A percentile compares a stretch with the other conserved stretches of the same genome.
Conservation (phyloP, 2,329 filamentous ascomycete species). For the Pyricularia pennisetigena region DNA sequence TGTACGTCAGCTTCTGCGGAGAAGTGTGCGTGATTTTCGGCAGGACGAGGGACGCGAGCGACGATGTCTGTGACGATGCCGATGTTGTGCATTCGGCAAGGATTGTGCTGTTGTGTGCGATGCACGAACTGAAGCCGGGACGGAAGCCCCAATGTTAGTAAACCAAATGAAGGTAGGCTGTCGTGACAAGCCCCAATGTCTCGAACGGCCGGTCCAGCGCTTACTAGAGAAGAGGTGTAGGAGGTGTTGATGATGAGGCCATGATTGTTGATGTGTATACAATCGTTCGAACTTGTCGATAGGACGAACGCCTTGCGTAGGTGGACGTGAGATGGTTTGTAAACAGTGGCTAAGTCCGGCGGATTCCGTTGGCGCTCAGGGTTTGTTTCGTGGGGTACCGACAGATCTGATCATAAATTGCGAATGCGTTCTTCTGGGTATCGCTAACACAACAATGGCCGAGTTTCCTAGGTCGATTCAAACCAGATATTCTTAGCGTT, state of each 20-base stretch:
- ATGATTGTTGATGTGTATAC: conserved; percentile 29
- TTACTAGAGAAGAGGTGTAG: conserved; percentile 66
- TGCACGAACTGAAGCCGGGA: conserved; percentile 60
- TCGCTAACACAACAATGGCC: background rate
- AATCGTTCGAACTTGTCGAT: background rate
- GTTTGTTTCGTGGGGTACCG: background rate
- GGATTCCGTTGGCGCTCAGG: background rate
- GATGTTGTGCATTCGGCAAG: conserved; percentile 86
- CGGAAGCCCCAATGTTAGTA: background rate
- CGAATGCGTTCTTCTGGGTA: background rate
- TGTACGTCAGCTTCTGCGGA: conserved; percentile 87
- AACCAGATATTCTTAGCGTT: background rate
- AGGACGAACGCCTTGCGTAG: background rate
- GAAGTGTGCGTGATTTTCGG: conserved; percentile 80
- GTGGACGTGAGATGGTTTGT: background rate
- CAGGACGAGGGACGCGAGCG: conserved; percentile 85
- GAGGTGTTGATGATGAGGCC: conserved; percentile 60
- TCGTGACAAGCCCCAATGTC: background rate
- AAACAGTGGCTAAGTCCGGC: background rate
- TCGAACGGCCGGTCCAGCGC: conserved; percentile 13
- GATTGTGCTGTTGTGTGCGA: conserved; percentile 88
- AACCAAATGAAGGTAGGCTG: background rate
- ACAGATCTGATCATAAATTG: background rate
- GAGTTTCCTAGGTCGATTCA: background rate
- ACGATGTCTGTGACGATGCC: conserved; percentile 70